phyloP scores from a whole-genome alignment of 305 asterid species.

The Fraxinus xanthoxyloides region DNA sequence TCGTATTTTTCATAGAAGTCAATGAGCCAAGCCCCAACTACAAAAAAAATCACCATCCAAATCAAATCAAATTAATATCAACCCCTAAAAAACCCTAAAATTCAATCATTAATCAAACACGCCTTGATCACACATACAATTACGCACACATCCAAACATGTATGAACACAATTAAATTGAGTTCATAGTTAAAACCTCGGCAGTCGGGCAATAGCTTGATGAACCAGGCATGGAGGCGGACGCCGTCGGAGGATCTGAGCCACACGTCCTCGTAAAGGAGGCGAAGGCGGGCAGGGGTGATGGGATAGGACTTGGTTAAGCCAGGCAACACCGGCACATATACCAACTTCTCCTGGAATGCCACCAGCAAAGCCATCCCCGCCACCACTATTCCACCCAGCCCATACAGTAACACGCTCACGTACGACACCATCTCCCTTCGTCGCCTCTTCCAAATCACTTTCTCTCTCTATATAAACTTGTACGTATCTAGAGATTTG shows the following conservation, averaged over 20 bases:
- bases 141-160: background rate
- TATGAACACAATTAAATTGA: background rate
- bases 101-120: background rate
- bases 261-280: slow-evolving; percentile 87
- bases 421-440: slow-evolving; percentile 71
- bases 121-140: background rate
- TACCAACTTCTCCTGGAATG: slow-evolving; percentile 92
- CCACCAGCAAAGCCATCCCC: slow-evolving; percentile 90
- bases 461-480: slow-evolving; percentile 15
- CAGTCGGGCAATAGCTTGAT: slow-evolving; percentile 75
- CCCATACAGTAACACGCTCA: slow-evolving; percentile 52
- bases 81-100: background rate
- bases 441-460: slow-evolving; percentile 20
- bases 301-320: slow-evolving; percentile 76
- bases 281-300: slow-evolving; percentile 87
- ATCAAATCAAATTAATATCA: background rate
- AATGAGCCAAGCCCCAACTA: slow-evolving; percentile 2
- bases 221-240: slow-evolving; percentile 97
- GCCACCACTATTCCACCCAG: slow-evolving; percentile 90
- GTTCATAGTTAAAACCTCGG: slow-evolving; percentile 40
- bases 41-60: background rate
- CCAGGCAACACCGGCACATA: slow-evolving; percentile 98
- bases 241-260: slow-evolving; percentile 96
- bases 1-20: background rate
- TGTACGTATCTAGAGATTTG: background rate